phyloP scores from a whole-genome alignment of 768 basidiomycete species.

The Podaxis sp. region DNA sequence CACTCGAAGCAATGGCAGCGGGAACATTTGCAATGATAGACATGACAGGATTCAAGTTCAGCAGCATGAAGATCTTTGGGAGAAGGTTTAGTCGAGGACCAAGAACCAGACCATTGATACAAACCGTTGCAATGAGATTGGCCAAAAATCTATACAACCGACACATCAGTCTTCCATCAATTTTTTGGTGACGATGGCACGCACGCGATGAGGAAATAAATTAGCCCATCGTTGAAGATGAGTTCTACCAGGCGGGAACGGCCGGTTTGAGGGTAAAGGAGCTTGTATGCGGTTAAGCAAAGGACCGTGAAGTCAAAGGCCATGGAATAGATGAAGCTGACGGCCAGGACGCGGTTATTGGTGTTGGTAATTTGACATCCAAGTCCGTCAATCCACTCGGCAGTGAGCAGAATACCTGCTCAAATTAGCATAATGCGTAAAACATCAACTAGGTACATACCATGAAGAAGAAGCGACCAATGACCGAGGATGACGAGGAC shows the following conservation, averaged over 20 bases:
- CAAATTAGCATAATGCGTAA: background rate
- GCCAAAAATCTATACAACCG: slow-evolving; percentile 51
- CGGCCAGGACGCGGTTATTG: slow-evolving; percentile 56
- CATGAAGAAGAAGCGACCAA: slow-evolving; percentile 70
- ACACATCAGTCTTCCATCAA: background rate
- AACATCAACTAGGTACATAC: slow-evolving; percentile 29
- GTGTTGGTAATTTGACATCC: slow-evolving; percentile 62
- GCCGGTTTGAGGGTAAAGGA: slow-evolving; percentile 40
- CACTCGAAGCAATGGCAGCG: slow-evolving; percentile 65
- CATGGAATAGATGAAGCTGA: slow-evolving; percentile 75
- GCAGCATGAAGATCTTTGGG: slow-evolving; percentile 54
- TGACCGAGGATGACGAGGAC: slow-evolving; percentile 61
- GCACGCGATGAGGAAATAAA: slow-evolving; percentile 72
- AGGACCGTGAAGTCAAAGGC: slow-evolving; percentile 65
- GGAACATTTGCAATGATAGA: slow-evolving; percentile 74
- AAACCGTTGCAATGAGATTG: slow-evolving; percentile 65
- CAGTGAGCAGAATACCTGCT: slow-evolving; percentile 58
- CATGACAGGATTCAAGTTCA: slow-evolving; percentile 71
- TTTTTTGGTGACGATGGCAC: slow-evolving; percentile 21
- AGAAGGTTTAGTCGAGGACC: background rate
- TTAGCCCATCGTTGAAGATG: slow-evolving; percentile 70
- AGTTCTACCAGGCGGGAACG: slow-evolving; percentile 60
- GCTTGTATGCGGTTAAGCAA: slow-evolving; percentile 58
- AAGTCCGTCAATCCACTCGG: slow-evolving; percentile 45
- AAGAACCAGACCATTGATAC: slow-evolving; percentile 17